A percentile compares a stretch with the other conserved stretches of the same genome.
These are phyloP conservation scores for Suillus decipiens DNA, from an alignment of 768 basidiomycete genomes.

Conservation along the genomic window DNA sequence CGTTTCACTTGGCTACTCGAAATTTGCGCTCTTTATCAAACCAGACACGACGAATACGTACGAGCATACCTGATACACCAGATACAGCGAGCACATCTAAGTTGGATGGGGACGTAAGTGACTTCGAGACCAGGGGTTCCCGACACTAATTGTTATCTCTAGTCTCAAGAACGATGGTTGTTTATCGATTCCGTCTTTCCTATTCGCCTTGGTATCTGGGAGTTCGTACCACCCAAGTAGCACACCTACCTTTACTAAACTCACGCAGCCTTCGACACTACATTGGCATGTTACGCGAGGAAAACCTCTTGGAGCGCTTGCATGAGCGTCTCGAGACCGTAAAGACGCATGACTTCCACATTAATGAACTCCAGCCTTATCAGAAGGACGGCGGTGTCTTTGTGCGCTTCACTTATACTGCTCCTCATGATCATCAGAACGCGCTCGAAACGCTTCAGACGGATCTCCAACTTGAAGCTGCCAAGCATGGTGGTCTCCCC, in stretches of 20 bases:
- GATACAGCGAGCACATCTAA: slow-evolving; percentile 22
- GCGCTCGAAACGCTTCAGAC: slow-evolving; percentile 51
- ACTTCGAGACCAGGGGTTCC: not conserved
- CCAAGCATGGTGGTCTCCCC: slow-evolving; percentile 55
- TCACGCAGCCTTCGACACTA: slow-evolving; percentile 61
- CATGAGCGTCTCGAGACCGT: slow-evolving; percentile 50
- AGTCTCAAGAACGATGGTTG: slow-evolving; percentile 55
- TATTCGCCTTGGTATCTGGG: slow-evolving; percentile 67
- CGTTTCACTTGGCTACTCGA: slow-evolving; percentile 6
- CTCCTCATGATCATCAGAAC: slow-evolving; percentile 36
- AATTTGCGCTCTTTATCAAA: slow-evolving; percentile 8
- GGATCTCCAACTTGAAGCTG: slow-evolving; percentile 44
- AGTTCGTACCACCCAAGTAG: slow-evolving; percentile 47
- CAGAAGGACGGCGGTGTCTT: slow-evolving; percentile 87
- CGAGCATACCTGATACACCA: slow-evolving; percentile 5
- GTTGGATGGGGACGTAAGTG: not conserved
- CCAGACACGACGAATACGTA: slow-evolving; percentile 7
- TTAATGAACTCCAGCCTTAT: slow-evolving; percentile 65
- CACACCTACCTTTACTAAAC: slow-evolving; percentile 11
- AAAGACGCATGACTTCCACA: slow-evolving; percentile 55
- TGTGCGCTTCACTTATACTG: slow-evolving; percentile 65
- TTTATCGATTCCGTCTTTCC: slow-evolving; percentile 83
- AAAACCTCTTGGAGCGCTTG: slow-evolving; percentile 54
- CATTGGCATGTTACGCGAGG: slow-evolving; percentile 60
- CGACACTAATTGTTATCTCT: not conserved